Conservation (phyloP, 1,284 basidiomycete species). For the Neolentinus lepideus region DNA sequence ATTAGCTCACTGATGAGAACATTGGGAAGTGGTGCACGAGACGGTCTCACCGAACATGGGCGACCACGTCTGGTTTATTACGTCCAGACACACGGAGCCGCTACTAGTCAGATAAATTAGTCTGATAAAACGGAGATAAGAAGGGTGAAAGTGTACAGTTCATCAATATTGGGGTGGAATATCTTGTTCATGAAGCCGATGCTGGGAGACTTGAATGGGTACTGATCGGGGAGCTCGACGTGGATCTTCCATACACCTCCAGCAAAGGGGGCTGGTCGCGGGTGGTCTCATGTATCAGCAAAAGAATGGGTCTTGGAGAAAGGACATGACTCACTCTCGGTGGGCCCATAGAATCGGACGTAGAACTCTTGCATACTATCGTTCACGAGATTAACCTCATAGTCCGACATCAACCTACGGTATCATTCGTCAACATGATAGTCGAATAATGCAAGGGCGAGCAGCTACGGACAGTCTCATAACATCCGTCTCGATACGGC, state of each 20-base stretch:
- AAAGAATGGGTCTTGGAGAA: neutral
- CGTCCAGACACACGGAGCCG: slow-evolving; percentile 92
- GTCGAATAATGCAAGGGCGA: slow-evolving; percentile 2
- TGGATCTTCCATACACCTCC: slow-evolving; percentile 99
- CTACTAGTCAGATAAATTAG: slow-evolving; percentile 46
- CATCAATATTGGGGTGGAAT: slow-evolving; percentile 98
- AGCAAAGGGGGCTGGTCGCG: slow-evolving; percentile 77
- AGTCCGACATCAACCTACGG: slow-evolving; percentile 89
- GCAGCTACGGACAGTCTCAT: slow-evolving; percentile 87
- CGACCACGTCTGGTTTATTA: slow-evolving; percentile 99
- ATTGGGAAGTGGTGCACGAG: neutral
- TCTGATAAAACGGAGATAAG: neutral
- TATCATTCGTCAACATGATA: neutral
- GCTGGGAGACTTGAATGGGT: slow-evolving; percentile 97
- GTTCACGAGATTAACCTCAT: slow-evolving; percentile 94
- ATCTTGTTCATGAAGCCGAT: slow-evolving; percentile 99
- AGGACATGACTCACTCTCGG: slow-evolving; percentile 73
- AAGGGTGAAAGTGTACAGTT: slow-evolving; percentile 53
- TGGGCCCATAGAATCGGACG: slow-evolving; percentile 90
- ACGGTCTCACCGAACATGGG: slow-evolving; percentile 86
- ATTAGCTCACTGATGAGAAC: too few relatives aligned
- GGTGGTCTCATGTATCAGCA: neutral
- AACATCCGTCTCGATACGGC: slow-evolving; percentile 97
- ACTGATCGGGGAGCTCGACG: slow-evolving; percentile 98
- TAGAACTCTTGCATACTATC: slow-evolving; percentile 99